Base-by-base conservation (phyloP, 2,329 filamentous ascomycete genomes). In the Conoideocrella luteorostrata region DNA sequence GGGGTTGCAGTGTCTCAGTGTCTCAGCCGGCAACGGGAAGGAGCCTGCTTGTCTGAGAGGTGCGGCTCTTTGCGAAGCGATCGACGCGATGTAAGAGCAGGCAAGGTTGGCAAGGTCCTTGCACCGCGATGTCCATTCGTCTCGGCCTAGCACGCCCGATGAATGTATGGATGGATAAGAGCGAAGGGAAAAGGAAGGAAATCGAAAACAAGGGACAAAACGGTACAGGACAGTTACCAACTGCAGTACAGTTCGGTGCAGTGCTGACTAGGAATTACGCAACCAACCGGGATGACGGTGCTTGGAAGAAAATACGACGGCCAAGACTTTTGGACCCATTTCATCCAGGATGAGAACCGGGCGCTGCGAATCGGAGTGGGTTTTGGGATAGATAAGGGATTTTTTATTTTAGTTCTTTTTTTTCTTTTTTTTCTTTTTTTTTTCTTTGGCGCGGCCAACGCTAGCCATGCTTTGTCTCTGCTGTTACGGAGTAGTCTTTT, bases 51-150 rank as follows among this genome's bases (percentile, higher is more conserved):
- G 38, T 30, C 38, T 15, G 38, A 40, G 38, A 20, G 15, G 12
- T 42, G 40, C 40, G 40, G 32, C 40, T 42, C 32, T 21, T 18
- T 35, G 40, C 32, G 23, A 42, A 36, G 32, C 18, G 24, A 41
- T 15, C n/a, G 34, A 7, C 6, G 13, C 34, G 11, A 22, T 24
- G 22, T 28, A 26, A 26, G 39, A 13, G 39, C 39, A 23, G 21
- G 4, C 35, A 26, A 30, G 30, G 22, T 29, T 26, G 17, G 24
- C n/a, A n/a, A n/a, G n/a, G n/a, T n/a, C n/a, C n/a, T n/a, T n/a
- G n/a, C n/a, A n/a, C n/a, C n/a, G n/a, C n/a, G n/a, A n/a, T n/a
- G n/a, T n/a, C n/a, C n/a, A n/a, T n/a, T n/a, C n/a, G n/a, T n/a
- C n/a, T n/a, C n/a, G 30, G n/a, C 18, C n/a, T 33, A 15, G 12